Evolutionary conservation across 768 basidiomycete species (phyloP).

Genomic region (Rossbeevera mucosa): DNA sequence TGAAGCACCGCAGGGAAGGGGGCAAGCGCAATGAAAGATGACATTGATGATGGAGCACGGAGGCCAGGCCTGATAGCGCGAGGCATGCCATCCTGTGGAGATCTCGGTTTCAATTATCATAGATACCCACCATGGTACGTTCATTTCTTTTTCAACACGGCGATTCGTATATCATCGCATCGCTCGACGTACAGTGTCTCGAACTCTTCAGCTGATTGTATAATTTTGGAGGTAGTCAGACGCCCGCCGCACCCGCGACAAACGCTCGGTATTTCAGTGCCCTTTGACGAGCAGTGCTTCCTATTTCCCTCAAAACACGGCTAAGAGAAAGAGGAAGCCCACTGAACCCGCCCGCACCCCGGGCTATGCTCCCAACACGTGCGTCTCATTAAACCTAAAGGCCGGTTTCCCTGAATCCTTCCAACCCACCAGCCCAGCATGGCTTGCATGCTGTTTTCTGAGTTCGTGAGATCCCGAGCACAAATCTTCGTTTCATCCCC

Average conservation of each 20-base stretch:
- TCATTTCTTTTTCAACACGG: constrained; percentile 1
- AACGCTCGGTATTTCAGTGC: not conserved
- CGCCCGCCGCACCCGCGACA: not conserved
- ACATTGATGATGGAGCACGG: not conserved
- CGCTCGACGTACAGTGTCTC: not conserved
- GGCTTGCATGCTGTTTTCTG: not conserved
- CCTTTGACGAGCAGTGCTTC: not conserved
- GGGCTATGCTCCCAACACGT: not conserved
- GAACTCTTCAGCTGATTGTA: not conserved
- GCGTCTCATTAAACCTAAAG: constrained; percentile 9
- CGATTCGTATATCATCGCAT: constrained; percentile 4
- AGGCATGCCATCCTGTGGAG: constrained; percentile 1
- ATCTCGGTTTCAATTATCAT: not conserved
- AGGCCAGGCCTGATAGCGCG: not conserved
- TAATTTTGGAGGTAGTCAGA: not conserved
- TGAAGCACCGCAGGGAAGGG: not conserved
- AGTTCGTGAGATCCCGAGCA: not conserved
- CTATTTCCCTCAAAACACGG: not conserved
- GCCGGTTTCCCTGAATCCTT: not conserved
- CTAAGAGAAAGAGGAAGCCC: not conserved
- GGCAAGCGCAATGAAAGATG: not conserved
- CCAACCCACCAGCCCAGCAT: not conserved
- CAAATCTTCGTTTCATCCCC: not conserved
- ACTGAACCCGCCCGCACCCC: not conserved
- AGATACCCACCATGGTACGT: not conserved